A percentile compares a stretch with the other conserved stretches of the same genome.
These are phyloP conservation scores for Solanum sitiens DNA, from an alignment of 257 asterid genomes.

Conservation along the genomic window DNA sequence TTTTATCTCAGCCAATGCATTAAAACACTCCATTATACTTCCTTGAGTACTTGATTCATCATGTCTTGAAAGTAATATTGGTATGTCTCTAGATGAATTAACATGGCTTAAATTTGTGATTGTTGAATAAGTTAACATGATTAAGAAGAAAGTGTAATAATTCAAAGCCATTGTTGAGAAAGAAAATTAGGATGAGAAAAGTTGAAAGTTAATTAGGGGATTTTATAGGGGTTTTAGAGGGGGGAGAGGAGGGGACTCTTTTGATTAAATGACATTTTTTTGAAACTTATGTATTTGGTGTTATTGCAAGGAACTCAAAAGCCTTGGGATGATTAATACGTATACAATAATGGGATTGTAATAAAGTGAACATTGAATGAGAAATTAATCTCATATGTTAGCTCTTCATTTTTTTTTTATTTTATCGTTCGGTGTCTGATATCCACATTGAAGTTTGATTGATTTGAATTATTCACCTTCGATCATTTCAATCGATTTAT, in stretches of 20 bases:
- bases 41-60: not conserved
- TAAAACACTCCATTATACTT: constrained; percentile 2
- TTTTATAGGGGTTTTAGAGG: not conserved
- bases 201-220: not conserved
- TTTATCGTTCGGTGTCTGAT: not conserved
- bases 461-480: too few relatives aligned
- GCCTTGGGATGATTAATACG: not conserved
- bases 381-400: not conserved
- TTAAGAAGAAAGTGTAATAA: not conserved
- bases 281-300: not conserved
- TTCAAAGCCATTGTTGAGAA: constrained; percentile 5
- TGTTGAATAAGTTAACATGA: not conserved
- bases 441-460: too few relatives aligned
- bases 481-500: not conserved
- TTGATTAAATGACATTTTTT: not conserved
- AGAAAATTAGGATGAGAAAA: not conserved
- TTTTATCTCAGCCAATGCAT: constrained; percentile 9
- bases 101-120: not conserved
- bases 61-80: not conserved
- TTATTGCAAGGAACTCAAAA: not conserved
- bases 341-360: not conserved
- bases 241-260: constrained; percentile 5
- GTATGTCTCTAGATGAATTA: not conserved
- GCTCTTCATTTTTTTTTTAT: not conserved
- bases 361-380: not conserved